Percentiles rank a stretch among this genome's conserved stretches.
These are phyloP conservation scores for Phytophthora cryptogea DNA, from an alignment of 352 stramenopile genomes.

Conservation along the genomic window DNA sequence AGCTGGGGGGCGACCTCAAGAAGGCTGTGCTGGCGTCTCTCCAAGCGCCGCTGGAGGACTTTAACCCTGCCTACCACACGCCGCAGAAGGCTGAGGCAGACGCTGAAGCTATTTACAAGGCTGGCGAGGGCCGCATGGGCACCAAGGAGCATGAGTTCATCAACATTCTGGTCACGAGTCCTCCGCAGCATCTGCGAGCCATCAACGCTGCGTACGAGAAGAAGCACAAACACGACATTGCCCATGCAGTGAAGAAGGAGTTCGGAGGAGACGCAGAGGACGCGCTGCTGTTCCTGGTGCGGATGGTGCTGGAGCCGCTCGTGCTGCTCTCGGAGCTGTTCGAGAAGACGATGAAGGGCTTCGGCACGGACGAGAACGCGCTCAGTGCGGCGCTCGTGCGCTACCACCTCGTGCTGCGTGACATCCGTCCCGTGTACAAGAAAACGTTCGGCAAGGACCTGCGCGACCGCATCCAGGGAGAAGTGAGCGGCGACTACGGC, in stretches of 20 bases:
- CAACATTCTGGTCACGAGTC: slow-evolving; percentile 52
- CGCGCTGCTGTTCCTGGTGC: slow-evolving; percentile 61
- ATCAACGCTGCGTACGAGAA: slow-evolving; percentile 59
- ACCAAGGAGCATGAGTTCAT: slow-evolving; percentile 75
- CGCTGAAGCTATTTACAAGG: slow-evolving; percentile 69
- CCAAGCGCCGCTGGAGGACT: slow-evolving; percentile 56
- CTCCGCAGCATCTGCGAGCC: slow-evolving; percentile 59
- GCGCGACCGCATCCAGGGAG: slow-evolving; percentile 79
- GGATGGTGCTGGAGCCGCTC: slow-evolving; percentile 65
- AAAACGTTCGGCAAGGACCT: slow-evolving; percentile 79
- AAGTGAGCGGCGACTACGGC: slow-evolving; percentile 79
- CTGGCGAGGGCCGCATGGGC: slow-evolving; percentile 67
- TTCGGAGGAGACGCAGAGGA: slow-evolving; percentile 59
- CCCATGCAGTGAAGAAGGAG: slow-evolving; percentile 72
- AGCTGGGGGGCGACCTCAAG: slow-evolving; percentile 74
- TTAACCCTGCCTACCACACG: slow-evolving; percentile 65
- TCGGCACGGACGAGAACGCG: slow-evolving; percentile 72
- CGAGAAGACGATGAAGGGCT: slow-evolving; percentile 77
- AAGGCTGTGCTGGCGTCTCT: slow-evolving; percentile 75
- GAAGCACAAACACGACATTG: slow-evolving; percentile 70
- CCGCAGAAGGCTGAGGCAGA: slow-evolving; percentile 57
- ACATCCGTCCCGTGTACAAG: slow-evolving; percentile 82
- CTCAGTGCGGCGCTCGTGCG: slow-evolving; percentile 66
- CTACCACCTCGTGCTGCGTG: slow-evolving; percentile 76
- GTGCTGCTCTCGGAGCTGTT: slow-evolving; percentile 67